Base-by-base conservation (phyloP, 805 yeast genomes). In the Cyberlindnera euphorbiae region DNA sequence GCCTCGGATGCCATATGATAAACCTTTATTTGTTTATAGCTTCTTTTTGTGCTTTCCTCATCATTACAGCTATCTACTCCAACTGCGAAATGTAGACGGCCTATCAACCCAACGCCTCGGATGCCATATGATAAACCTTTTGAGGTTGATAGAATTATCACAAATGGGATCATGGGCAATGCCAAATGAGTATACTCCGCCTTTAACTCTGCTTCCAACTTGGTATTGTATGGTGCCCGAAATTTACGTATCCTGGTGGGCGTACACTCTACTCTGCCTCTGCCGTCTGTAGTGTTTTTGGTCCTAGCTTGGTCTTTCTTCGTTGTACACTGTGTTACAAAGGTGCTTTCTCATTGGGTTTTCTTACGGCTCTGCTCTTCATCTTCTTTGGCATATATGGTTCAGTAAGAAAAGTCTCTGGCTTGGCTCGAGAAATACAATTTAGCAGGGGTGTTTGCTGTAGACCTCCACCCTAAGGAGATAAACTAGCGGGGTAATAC, bases 401-500 rank as follows among this genome's bases (percentile, higher is more conserved):
- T 30, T 46, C 38, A 45, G 35, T 26, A 42, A 48, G 69, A 72
- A 46, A 60, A n/a, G n/a, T 64, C 40, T 60, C 65, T 47, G 71
- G 71, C 54, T 52, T 68, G 31, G 83, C 81, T 83, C 66, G 61
- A 60, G 30, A 66, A 66, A 56, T 71, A 67, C 53, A 66, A 59
- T 50, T 71, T 64, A 42, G 67, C 79, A 15, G 55, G 80, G 34
- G 63, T 80, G 59, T 75, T 76, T 49, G 58, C 72, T 1, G 67
- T 68, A 4, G 60, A 63, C 39, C 74, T 66, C 48, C 65, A 72
- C 31, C 60, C 63, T 3, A 62, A 59, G 18, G 42, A 52, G 4
- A 35, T 78, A 11, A 42, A 58, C 26, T 80, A 87, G 87, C 80
- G 87, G 87, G 87, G 87, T 1, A 77, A 76, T 38, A 55, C 39